These are phyloP conservation scores for Flammula alnicola DNA, from an alignment of 1,284 basidiomycete species.

Conservation along the genomic window DNA sequence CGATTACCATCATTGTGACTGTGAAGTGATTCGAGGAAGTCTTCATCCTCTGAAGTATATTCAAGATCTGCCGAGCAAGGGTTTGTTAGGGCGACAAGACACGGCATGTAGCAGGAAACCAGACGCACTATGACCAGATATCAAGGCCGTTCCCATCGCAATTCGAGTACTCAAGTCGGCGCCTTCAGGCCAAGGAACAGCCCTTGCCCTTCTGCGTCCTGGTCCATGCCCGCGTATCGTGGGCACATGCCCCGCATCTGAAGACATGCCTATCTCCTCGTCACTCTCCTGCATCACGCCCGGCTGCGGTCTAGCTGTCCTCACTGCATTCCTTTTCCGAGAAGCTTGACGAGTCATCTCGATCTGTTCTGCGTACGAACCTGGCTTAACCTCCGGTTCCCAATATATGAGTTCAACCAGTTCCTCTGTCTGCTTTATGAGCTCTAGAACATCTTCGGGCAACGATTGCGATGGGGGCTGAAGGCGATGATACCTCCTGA, in stretches of 20 bases:
- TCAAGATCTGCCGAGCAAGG: background rate
- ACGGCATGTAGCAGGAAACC: background rate
- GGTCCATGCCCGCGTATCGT: too few relatives aligned
- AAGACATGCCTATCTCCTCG: too few relatives aligned
- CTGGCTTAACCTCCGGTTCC: too few relatives aligned
- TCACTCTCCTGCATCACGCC: too few relatives aligned
- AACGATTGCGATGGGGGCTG: slow-evolving; percentile 15
- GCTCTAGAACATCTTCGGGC: slow-evolving; percentile 23
- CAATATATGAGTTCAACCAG: too few relatives aligned
- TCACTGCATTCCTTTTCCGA: too few relatives aligned
- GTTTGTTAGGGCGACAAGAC: background rate
- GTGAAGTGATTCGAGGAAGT: slow-evolving; percentile 1
- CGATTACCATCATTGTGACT: background rate
- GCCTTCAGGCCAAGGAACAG: background rate
- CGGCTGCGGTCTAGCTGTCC: too few relatives aligned
- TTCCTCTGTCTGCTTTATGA: slow-evolving; percentile 19
- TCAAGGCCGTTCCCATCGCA: background rate
- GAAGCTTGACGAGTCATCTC: too few relatives aligned
- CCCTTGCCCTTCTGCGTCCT: too few relatives aligned
- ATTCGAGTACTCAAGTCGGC: background rate
- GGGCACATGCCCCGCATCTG: too few relatives aligned
- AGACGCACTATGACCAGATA: slow-evolving; percentile 1
- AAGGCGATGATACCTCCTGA: slow-evolving; percentile 22
- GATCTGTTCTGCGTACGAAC: too few relatives aligned
- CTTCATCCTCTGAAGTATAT: slow-evolving; percentile 2